A percentile compares a stretch with the other conserved stretches of the same genome.
These are phyloP conservation scores for Trichoderma breve DNA, from an alignment of 2,329 filamentous ascomycete genomes.

Conservation along the genomic window DNA sequence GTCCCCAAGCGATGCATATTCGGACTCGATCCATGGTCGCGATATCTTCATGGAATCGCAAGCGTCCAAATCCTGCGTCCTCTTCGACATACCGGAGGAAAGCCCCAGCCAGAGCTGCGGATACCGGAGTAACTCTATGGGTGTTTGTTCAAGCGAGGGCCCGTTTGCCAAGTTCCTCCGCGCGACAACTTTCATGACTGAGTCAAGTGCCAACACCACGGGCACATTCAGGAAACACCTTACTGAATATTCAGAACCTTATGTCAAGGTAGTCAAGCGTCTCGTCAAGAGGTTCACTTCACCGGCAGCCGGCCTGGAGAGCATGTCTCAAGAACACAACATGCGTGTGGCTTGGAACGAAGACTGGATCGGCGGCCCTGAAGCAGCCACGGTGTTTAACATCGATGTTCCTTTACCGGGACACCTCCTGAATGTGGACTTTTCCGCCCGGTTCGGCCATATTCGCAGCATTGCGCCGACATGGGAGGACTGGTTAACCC, in stretches of 20 bases:
- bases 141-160: neutral
- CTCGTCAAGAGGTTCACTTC: conserved; percentile 41
- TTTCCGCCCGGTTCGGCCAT: neutral
- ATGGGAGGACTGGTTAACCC: neutral
- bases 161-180: conserved; percentile 32
- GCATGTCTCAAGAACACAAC: conserved; percentile 30
- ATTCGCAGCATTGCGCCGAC: neutral
- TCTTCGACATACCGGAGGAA: neutral
- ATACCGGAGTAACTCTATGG: neutral
- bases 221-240: conserved; percentile 37
- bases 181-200: conserved; percentile 37
- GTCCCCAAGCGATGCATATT: neutral
- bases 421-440: neutral
- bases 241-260: conserved; percentile 33
- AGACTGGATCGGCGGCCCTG: conserved; percentile 32
- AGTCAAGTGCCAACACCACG: conserved; percentile 40
- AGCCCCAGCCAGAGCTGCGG: neutral
- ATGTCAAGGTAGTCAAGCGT: conserved; percentile 38
- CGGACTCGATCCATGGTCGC: neutral
- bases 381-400: conserved; percentile 17
- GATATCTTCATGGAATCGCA: neutral
- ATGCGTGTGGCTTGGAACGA: conserved; percentile 14
- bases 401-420: neutral
- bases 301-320: conserved; percentile 26
- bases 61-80: neutral